A percentile compares a stretch with the other conserved stretches of the same genome.
Evolutionary conservation across 2,329 filamentous ascomycete species (phyloP).

Genomic region (Aureobasidium sp.): DNA sequence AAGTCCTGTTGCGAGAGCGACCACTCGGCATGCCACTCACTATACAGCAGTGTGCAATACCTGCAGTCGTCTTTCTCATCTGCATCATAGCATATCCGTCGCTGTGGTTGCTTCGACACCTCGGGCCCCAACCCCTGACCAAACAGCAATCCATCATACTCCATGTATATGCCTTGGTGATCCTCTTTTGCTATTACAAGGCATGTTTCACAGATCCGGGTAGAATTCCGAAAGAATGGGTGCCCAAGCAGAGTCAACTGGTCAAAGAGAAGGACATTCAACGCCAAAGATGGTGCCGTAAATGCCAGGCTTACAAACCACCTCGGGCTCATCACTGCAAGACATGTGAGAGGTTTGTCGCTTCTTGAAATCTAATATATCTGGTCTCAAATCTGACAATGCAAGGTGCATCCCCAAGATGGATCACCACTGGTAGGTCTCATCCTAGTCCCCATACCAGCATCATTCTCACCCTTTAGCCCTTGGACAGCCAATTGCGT

Average conservation of each 20-base stretch:
- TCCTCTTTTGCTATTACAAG: constrained; percentile 63
- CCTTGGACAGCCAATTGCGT: constrained; percentile 56
- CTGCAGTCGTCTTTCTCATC: constrained; percentile 58
- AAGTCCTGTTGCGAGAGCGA: neutral
- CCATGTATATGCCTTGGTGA: constrained; percentile 55
- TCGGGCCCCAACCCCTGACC: constrained; percentile 52
- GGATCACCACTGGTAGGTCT: constrained; percentile 87
- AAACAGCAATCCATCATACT: constrained; percentile 51
- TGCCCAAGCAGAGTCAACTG: constrained; percentile 7
- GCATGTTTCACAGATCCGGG: constrained; percentile 54
- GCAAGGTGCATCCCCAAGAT: constrained; percentile 58
- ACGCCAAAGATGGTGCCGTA: constrained; percentile 59
- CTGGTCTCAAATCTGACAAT: neutral
- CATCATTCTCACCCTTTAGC: neutral
- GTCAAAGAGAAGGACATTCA: neutral
- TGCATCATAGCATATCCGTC: constrained; percentile 63
- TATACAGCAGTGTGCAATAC: constrained; percentile 52
- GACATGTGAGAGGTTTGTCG: constrained; percentile 53
- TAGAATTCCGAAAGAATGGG: constrained; percentile 40
- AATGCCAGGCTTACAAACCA: constrained; percentile 67
- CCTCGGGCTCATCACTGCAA: constrained; percentile 75
- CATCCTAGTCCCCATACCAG: constrained; percentile 30
- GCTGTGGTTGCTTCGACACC: constrained; percentile 57
- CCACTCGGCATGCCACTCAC: constrained; percentile 1
- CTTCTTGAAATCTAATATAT: neutral